phyloP scores from a whole-genome alignment of 768 basidiomycete genomes.

The Phanerodontia chrysosporium region DNA sequence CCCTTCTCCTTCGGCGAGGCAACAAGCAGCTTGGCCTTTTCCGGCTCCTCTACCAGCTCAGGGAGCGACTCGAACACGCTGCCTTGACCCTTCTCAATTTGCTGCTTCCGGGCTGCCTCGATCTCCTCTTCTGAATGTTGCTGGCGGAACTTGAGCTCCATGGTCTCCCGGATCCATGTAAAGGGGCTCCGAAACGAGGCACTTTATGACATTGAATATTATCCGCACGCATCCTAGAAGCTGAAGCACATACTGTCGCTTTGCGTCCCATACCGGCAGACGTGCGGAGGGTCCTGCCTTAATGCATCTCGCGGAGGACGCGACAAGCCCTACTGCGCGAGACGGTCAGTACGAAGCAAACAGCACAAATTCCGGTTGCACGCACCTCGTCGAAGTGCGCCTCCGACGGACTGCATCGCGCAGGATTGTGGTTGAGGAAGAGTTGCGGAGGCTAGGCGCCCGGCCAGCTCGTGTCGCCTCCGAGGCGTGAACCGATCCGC shows the following conservation, averaged over 20 bases:
- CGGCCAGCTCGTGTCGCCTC: background rate
- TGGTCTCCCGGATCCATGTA: conserved; percentile 59
- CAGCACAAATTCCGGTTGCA: background rate
- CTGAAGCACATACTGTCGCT: conserved; percentile 39
- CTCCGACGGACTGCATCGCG: conserved; percentile 25
- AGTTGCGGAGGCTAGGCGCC: conserved; percentile 9
- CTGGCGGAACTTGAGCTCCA: conserved; percentile 46
- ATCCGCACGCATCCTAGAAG: background rate
- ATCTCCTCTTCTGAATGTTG: conserved; percentile 41
- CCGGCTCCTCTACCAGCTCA: conserved; percentile 7
- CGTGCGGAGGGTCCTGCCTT: conserved; percentile 10
- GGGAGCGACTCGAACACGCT: conserved; percentile 25
- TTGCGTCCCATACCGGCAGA: conserved; percentile 31
- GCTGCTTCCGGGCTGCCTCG: conserved; percentile 22
- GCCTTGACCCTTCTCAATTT: conserved; percentile 24
- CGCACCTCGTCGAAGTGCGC: conserved; percentile 24
- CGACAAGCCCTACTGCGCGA: conserved; percentile 4
- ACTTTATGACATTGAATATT: conserved; percentile 33
- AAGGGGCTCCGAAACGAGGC: conserved; percentile 43
- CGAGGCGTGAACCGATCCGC: conserved; percentile 15
- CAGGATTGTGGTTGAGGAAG: conserved; percentile 8
- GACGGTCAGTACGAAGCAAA: background rate
- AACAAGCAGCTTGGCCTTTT: background rate
- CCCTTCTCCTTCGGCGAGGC: conserved; percentile 4
- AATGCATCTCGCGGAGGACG: background rate